Evolutionary conservation across 352 stramenopile species (phyloP), one percentile per base, ranked within the genome.

Genomic region (Pythium brassicae): DNA sequence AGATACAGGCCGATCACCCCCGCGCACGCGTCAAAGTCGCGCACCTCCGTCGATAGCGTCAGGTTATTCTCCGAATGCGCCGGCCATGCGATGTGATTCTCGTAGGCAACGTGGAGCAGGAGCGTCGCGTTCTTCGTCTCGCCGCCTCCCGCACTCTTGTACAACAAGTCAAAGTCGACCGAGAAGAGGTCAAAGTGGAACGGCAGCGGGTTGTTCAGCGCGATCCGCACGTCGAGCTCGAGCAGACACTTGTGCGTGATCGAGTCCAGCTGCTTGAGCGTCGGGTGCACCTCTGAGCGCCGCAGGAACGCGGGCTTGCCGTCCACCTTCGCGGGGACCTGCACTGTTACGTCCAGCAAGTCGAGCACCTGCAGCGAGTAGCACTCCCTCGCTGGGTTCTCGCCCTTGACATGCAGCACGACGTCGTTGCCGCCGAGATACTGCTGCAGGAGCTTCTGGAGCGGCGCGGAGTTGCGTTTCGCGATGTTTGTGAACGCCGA

Each of bases 191-290:
- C 69, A 32, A 94, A 85, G 42, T 76, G 65, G 55, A 94, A 87
- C 34, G 84, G 84, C 34, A 94, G 61, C 20, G 84, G 84, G 61
- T 94, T 92, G 72, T 91, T 75, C 53, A 92, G 73, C 40, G 67
- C 76, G 44, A 94, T 74, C n/a, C 59, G 60, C 44, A 94, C 80
- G 50, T 84, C 72, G 10, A 94, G 54, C 44, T 87, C 68, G 45
- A 94, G 52, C 29, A 89, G 63, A 60, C 84, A 94, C 58, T 75
- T 85, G 57, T 65, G 78, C 14, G 68, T 86, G 48, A 73, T 87
- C 5, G 78, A 92, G 60, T 92, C 74, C 19, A 94, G 53, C 42
- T 91, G 64, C 51, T 94, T 94, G 19, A 94, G 66, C 25, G 65
- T 72, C 9, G 80, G 81, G 12, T 61, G 66, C 35, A 92, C 72